A percentile compares a stretch with the other conserved stretches of the same genome.
Conservation (phyloP, 2,329 filamentous ascomycete species). For the Curvularia eragrostidis region DNA sequence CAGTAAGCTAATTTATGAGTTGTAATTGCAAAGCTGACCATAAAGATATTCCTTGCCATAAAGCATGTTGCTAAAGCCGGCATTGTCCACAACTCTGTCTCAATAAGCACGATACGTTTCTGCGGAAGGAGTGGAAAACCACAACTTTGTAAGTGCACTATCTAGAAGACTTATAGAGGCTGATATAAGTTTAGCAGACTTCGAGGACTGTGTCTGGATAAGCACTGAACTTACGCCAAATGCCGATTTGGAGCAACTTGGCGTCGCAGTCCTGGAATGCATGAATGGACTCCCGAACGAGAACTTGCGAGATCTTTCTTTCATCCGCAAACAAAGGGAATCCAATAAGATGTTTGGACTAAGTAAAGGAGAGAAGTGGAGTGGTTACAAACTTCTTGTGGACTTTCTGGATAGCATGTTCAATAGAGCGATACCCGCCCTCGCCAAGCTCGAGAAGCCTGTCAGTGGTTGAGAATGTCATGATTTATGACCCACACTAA, state of each 20-base stretch:
- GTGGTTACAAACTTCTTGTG: slow-evolving; percentile 5
- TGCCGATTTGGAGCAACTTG: background rate
- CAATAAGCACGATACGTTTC: background rate
- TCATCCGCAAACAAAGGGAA: background rate
- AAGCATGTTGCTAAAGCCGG: slow-evolving; percentile 1
- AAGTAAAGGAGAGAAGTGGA: background rate
- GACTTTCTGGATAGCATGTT: slow-evolving; percentile 7
- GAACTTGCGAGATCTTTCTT: background rate
- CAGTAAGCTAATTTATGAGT: background rate
- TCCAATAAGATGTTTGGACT: background rate
- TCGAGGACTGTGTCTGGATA: background rate
- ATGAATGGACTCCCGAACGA: slow-evolving; percentile 5
- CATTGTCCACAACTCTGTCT: slow-evolving; percentile 3
- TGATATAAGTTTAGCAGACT: background rate
- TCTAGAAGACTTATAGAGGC: background rate
- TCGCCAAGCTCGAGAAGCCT: too few species aligned
- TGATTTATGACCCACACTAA: background rate
- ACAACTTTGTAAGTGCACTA: background rate
- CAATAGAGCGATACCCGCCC: background rate
- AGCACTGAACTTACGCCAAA: slow-evolving; percentile 1
- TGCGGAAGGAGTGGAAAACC: slow-evolving; percentile 1
- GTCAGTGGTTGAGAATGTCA: background rate
- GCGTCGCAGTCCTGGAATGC: background rate
- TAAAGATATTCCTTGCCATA: slow-evolving; percentile 5
- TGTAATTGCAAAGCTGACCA: background rate